These are phyloP conservation scores for Gnomoniopsis smithogilvyi DNA, from an alignment of 2,329 filamentous ascomycete species.

Conservation along the genomic window DNA sequence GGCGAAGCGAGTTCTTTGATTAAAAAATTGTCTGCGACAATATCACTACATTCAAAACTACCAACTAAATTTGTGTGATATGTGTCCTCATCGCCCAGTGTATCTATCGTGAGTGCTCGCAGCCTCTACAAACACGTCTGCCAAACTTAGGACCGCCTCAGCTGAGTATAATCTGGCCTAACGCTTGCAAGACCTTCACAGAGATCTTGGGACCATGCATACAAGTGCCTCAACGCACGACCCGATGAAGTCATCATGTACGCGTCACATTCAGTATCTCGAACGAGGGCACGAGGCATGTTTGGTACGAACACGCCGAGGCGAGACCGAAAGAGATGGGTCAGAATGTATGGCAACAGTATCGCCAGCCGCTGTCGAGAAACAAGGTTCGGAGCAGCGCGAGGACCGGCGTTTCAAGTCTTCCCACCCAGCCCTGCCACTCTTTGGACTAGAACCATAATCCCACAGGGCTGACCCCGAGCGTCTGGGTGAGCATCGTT, in stretches of 20 bases:
- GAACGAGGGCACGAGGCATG: too few relatives aligned
- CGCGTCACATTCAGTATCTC: too few relatives aligned
- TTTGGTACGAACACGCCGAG: neutral
- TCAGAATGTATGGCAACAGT: neutral
- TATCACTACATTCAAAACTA: neutral
- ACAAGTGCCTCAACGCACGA: too few relatives aligned
- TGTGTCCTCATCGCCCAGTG: neutral
- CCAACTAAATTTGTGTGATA: neutral
- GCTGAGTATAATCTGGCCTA: too few relatives aligned
- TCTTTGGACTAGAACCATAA: neutral
- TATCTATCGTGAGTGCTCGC: too few relatives aligned
- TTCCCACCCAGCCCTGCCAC: neutral
- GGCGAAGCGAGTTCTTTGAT: neutral
- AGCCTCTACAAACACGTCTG: too few relatives aligned
- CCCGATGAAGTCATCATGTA: too few relatives aligned
- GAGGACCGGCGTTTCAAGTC: slow-evolving; percentile 1
- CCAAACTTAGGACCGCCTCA: too few relatives aligned
- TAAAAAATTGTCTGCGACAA: slow-evolving; percentile 5
- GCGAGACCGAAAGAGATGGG: neutral
- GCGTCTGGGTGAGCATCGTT: neutral
- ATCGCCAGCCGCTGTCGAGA: neutral
- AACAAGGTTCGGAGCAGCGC: slow-evolving; percentile 3
- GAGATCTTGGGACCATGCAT: too few relatives aligned
- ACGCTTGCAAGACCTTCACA: too few relatives aligned
- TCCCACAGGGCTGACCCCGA: slow-evolving; percentile 8